Evolutionary conservation across 2,329 filamentous ascomycete species (phyloP), one percentile per base, ranked within the genome.

Genomic region (Periconia sp.): DNA sequence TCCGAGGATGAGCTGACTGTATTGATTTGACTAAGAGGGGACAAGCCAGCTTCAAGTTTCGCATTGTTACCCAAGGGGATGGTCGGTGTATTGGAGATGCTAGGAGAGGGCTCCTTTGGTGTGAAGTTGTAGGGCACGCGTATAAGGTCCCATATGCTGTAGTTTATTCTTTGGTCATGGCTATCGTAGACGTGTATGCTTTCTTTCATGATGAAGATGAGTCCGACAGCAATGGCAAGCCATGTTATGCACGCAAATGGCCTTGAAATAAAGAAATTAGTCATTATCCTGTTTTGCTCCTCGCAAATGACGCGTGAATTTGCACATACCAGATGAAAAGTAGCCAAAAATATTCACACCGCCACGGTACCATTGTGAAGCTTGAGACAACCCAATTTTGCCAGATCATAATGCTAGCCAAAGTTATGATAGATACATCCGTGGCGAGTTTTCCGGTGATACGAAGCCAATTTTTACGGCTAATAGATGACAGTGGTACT

Each of bases 351-450:
- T 41, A 41, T 18, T 41, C 38, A 34, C 38, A 41, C 21, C 38
- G 38, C 38, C 38, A 41, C 21, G 38, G 38, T 8, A 41, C 38
- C 38, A 41, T 41, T 3, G 38, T 41, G 17, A 41, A 41, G 15
- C 38, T 41, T 22, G 28, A 28, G 29, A 34, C 38, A 16, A 41
- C 16, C 30, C 38, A 41, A 28, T 41, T 41, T 13, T 22, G 38
- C 30, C 38, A 41, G 16, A 41, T 13, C 38, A 35, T 41, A 22
- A 41, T 35, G 19, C 29, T 23, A 8, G 38, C 38, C 15, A 41
- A 24, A 34, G 29, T 23, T n/a, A 34, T 24, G 26, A 41, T 35
- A 12, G 26, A 26, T 28, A 16, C n/a, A 26, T 34, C 38, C 17
- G 28, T 41, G 13, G n/a, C 19, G n/a, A 35, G 12, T 28, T 41